phyloP scores from a whole-genome alignment of 2,329 filamentous ascomycete species.

The Ceratocystis huliohia region DNA sequence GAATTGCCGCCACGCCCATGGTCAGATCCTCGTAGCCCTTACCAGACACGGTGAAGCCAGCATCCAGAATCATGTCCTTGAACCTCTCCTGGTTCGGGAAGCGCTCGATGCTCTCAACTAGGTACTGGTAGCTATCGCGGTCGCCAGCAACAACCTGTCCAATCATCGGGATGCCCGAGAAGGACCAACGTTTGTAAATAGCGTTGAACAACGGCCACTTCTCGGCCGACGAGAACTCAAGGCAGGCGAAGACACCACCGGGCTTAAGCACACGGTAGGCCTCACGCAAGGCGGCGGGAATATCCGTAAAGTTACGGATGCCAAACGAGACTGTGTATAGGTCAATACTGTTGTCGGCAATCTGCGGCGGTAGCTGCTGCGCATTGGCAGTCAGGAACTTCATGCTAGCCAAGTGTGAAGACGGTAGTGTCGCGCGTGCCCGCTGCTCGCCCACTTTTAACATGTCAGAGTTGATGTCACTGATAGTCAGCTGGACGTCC shows the following conservation, averaged over 20 bases:
- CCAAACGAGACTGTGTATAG: slow-evolving; percentile 97
- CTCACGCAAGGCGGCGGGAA: slow-evolving; percentile 67
- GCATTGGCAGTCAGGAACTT: slow-evolving; percentile 85
- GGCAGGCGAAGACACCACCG: slow-evolving; percentile 87
- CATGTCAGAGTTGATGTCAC: slow-evolving; percentile 95
- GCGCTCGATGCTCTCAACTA: slow-evolving; percentile 92
- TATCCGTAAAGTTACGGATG: slow-evolving; percentile 93
- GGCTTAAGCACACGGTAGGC: slow-evolving; percentile 83
- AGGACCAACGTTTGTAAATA: slow-evolving; percentile 91
- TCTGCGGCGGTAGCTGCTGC: slow-evolving; percentile 50
- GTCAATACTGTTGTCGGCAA: slow-evolving; percentile 64
- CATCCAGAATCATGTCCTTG: slow-evolving; percentile 65
- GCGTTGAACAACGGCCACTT: slow-evolving; percentile 65
- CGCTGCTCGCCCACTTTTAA: slow-evolving; percentile 75
- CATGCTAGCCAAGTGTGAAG: slow-evolving; percentile 42
- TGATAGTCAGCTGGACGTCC: slow-evolving; percentile 68
- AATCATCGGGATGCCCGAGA: slow-evolving; percentile 84
- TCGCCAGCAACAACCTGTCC: slow-evolving; percentile 91
- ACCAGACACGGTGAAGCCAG: slow-evolving; percentile 75
- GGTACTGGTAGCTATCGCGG: slow-evolving; percentile 91
- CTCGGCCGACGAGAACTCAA: slow-evolving; percentile 83
- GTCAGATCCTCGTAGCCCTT: slow-evolving; percentile 82
- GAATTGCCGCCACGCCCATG: slow-evolving; percentile 84
- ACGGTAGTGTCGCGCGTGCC: slow-evolving; percentile 43
- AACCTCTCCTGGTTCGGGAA: slow-evolving; percentile 84